Base-by-base conservation (phyloP, 768 basidiomycete genomes). In the Lactarius akahatsu region DNA sequence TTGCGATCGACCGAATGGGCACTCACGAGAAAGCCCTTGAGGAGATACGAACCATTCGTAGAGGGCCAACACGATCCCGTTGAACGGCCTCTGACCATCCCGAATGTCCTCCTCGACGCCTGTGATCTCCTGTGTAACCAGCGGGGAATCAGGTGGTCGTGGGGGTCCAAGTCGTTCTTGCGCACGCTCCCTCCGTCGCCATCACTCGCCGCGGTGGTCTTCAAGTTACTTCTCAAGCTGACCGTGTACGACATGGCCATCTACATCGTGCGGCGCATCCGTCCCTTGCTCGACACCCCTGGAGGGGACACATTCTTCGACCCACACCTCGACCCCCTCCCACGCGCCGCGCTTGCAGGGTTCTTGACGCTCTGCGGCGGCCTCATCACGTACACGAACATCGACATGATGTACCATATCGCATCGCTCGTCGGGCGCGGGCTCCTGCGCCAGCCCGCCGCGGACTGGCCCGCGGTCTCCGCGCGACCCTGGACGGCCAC, bases 61-160 rank as follows among this genome's bases (percentile, higher is more conserved):
- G 82, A 78, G 85, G 76, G 74, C 76, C 52, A 78, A 86, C 57
- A 86, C 87, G 23, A 77, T 79, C 75, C 72, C 79, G 61, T 74
- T 85, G 66, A 86, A 87, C 71, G 85, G 84, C 61, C 55, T 5
- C 34, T 56, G 55, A 65, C 32, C 54, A 28, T 34, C 47, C 23
- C 5, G 47, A 50, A 50, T 50, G 11, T 50, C 47, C 4, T 50
- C 23, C 23, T 50, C 23, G 47, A 50, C 47, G 10, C 47, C 47
- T 23, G 3, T 26, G 47, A 50, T n/a, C 47, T 50, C 47, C 9
- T 50, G 23, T 23, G n/a, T 50, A 50, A 50, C 47, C 47, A 23
- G 11, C 47, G 47, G 23, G 47, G 47, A 50, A 50, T 50, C 47
- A 50, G 47, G 47, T 50, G 47, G 47, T 50, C 47, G 20, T 50